These are phyloP conservation scores for Penicillium carneum DNA, from an alignment of 2,329 filamentous ascomycete species.

Conservation along the genomic window DNA sequence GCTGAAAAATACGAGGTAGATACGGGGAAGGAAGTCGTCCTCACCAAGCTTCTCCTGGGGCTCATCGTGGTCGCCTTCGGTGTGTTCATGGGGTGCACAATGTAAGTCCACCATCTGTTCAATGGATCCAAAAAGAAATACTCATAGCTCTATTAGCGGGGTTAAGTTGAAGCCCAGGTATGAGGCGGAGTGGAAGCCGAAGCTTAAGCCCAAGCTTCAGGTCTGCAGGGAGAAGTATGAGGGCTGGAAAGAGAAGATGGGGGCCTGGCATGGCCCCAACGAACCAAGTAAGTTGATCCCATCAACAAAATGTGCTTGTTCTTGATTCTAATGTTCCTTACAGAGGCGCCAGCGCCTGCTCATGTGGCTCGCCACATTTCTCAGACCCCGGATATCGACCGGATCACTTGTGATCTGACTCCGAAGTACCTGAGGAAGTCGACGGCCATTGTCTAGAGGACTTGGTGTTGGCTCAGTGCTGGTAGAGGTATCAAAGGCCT, in stretches of 20 bases:
- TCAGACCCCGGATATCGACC: background rate
- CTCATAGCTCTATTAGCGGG: background rate
- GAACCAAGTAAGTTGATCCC: background rate
- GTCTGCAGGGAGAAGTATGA: constrained; percentile 2
- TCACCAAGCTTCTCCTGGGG: background rate
- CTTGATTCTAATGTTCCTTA: background rate
- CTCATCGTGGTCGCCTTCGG: background rate
- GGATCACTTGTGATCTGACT: background rate
- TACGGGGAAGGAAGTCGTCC: background rate
- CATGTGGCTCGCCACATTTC: background rate
- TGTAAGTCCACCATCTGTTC: background rate
- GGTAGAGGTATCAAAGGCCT: constrained; percentile 8
- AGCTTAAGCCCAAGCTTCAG: background rate
- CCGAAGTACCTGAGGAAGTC: constrained; percentile 10
- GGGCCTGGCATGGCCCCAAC: background rate
- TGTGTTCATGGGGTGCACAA: background rate
- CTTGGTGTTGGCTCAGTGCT: background rate
- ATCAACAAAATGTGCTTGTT: background rate
- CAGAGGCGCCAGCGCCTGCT: constrained; percentile 1
- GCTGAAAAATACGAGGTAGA: background rate
- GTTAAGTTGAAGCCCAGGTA: background rate
- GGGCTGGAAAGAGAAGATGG: background rate
- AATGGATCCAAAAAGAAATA: background rate
- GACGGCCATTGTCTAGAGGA: background rate
- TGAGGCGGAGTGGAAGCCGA: background rate